These are phyloP conservation scores for Candida sanyaensis DNA, from an alignment of 1,139 yeast genomes.

Conservation along the genomic window DNA sequence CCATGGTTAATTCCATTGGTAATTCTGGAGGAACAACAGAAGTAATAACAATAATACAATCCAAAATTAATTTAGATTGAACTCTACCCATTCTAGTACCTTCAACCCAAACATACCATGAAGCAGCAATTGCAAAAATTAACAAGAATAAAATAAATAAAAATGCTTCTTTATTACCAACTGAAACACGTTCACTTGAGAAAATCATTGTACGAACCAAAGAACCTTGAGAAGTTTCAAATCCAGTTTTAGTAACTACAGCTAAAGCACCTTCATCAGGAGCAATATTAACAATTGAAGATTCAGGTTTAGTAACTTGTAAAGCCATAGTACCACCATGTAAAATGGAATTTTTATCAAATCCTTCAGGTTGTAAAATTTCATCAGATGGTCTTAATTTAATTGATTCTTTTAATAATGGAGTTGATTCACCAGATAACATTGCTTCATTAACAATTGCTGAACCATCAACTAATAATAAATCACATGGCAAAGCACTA, in stretches of 20 bases:
- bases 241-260: constrained; percentile 88
- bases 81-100: constrained; percentile 95
- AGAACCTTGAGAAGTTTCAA: constrained; percentile 97
- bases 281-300: constrained; percentile 51
- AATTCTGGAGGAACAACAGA: constrained; percentile 99
- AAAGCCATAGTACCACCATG: constrained; percentile 98
- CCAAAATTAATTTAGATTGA: constrained; percentile 89
- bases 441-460: constrained; percentile 96
- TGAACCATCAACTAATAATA: constrained; percentile 80
- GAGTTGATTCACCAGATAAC: constrained; percentile 98
- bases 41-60: constrained; percentile 92
- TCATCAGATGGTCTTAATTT: constrained; percentile 79
- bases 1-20: constrained; percentile 99
- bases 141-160: constrained; percentile 88
- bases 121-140: constrained; percentile 90
- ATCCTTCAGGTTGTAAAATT: constrained; percentile 67
- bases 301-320: constrained; percentile 77
- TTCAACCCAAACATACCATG: constrained; percentile 98
- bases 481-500: constrained; percentile 94
- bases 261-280: constrained; percentile 96
- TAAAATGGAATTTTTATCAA: constrained; percentile 85
- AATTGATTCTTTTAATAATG: constrained; percentile 88
- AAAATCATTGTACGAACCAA: constrained; percentile 97
- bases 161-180: constrained; percentile 92
- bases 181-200: constrained; percentile 95